Evolutionary conservation across 2,329 filamentous ascomycete genomes (phyloP), one percentile per base, ranked within the genome.

Genomic region (Ascocoryne sarcoides): DNA sequence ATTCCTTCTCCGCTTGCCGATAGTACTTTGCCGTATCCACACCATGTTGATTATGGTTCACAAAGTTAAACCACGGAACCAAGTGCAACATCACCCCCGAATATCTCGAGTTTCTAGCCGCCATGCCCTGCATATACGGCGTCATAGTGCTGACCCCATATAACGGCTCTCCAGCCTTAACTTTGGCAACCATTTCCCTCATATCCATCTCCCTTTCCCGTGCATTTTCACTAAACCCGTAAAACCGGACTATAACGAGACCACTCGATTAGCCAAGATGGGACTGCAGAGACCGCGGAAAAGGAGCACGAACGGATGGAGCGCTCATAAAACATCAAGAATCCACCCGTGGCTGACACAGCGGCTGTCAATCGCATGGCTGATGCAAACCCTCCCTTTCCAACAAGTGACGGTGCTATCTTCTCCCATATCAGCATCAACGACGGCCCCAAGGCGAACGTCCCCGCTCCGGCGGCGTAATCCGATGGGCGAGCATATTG

Each of bases 21-120:
- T 94, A 98, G 70, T 98, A 98, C 70, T 98, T 98, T 50, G 90
- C 88, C 21, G 92, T 98, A 63, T 98, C 92, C 44, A 98, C 85
- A 54, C 92, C 92, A 63, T 98, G 92, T 62, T 79, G 76, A 61
- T 77, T 81, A 67, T 98, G 92, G 67, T 98, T 96, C 59, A 95
- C 90, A 67, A 98, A 84, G 71, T 98, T 98, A 68, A 95, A 90
- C 92, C 89, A 96, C 29, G 90, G 89, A 42, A 98, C 68, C 40
- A 90, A 77, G 60, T 88, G 83, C 51, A 85, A 68, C 64, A 90
- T 92, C 21, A 92, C 71, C 30, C 84, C 83, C 28, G 85, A 82
- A 71, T 95, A 96, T 60, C 92, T 76, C 58, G 88, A 95, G 70
- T 98, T 94, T 55, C 92, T 75, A 44, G 86, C 79, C 38, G 92